A percentile compares a stretch with the other conserved stretches of the same genome.
These are phyloP conservation scores for Kwoniella europaea DNA, from an alignment of 768 basidiomycete species.

Conservation along the genomic window DNA sequence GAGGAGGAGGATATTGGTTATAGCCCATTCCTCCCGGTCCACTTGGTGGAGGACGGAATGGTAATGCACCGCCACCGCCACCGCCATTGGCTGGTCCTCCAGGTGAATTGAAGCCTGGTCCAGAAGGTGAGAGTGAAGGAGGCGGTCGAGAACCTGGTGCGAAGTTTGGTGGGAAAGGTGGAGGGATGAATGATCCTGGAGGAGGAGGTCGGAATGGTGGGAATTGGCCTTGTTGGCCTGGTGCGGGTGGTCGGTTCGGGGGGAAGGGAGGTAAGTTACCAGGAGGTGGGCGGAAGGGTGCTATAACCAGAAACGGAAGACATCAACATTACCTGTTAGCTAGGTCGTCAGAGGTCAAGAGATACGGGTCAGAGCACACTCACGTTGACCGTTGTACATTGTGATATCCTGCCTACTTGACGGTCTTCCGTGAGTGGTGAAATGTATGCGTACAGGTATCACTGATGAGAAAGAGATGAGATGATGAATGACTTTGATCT, in stretches of 20 bases:
- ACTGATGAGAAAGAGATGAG: not conserved
- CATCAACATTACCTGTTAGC: not conserved
- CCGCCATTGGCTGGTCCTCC: constrained; percentile 7
- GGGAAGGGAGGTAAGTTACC: constrained; percentile 46
- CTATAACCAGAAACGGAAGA: not conserved
- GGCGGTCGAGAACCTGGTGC: constrained; percentile 29
- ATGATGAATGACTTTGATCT: not conserved
- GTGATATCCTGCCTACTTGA: not conserved
- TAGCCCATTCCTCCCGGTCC: constrained; percentile 11
- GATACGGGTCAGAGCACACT: not conserved
- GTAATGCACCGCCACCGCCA: not conserved
- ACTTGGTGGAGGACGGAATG: constrained; percentile 34
- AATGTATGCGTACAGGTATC: not conserved
- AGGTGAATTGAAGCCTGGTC: not conserved
- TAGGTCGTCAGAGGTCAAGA: not conserved
- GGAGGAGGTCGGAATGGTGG: constrained; percentile 50
- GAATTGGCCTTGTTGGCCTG: constrained; percentile 26
- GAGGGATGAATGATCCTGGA: constrained; percentile 36
- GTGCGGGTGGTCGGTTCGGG: constrained; percentile 25
- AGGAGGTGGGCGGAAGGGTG: constrained; percentile 15
- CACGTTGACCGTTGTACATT: constrained; percentile 36
- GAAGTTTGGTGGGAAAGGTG: constrained; percentile 49
- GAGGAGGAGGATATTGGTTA: constrained; percentile 14
- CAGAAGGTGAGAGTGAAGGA: constrained; percentile 20
- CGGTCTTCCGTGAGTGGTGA: not conserved